A percentile compares a stretch with the other conserved stretches of the same genome.
These are phyloP conservation scores for Fusarium decemcellulare DNA, from an alignment of 2,329 filamentous ascomycete species.

Conservation along the genomic window DNA sequence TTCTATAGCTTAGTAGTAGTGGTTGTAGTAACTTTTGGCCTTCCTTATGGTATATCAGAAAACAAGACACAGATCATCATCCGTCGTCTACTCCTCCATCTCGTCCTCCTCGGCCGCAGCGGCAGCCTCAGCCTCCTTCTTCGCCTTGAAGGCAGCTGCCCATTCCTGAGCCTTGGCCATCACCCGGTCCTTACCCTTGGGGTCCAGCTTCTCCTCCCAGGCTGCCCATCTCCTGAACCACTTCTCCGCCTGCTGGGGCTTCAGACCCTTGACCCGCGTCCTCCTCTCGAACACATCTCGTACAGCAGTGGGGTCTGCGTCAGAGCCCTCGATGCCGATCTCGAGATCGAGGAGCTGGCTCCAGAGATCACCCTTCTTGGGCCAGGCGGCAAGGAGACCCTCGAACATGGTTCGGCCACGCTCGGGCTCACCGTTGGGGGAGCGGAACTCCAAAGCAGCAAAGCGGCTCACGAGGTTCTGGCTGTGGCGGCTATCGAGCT, in stretches of 20 bases:
- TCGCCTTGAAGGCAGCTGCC: slow-evolving; percentile 68
- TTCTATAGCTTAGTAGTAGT: slow-evolving; percentile 30
- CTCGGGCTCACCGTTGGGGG: slow-evolving; percentile 85
- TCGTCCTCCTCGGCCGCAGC: slow-evolving; percentile 51
- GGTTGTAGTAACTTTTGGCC: slow-evolving; percentile 39
- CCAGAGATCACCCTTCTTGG: slow-evolving; percentile 94
- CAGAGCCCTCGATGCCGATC: slow-evolving; percentile 69
- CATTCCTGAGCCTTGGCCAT: slow-evolving; percentile 80
- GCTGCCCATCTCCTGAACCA: slow-evolving; percentile 94
- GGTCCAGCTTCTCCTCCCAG: slow-evolving; percentile 84
- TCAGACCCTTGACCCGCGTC: slow-evolving; percentile 77
- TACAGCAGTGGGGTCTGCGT: slow-evolving; percentile 69
- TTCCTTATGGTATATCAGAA: slow-evolving; percentile 43
- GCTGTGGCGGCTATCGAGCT: slow-evolving; percentile 77
- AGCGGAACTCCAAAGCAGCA: slow-evolving; percentile 92
- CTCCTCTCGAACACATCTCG: slow-evolving; percentile 88
- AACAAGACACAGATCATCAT: slow-evolving; percentile 27
- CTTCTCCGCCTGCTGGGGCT: slow-evolving; percentile 85
- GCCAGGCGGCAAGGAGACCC: slow-evolving; percentile 84
- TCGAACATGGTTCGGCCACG: slow-evolving; percentile 96
- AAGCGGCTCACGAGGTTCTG: slow-evolving; percentile 86
- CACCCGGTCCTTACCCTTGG: slow-evolving; percentile 77
- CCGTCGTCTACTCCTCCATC: slow-evolving; percentile 50
- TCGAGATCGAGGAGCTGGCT: slow-evolving; percentile 93
- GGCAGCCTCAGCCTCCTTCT: slow-evolving; percentile 56